Evolutionary conservation across 768 basidiomycete genomes (phyloP), one percentile per base, ranked within the genome.

Genomic region (Tylopilus vinaceipallidus): DNA sequence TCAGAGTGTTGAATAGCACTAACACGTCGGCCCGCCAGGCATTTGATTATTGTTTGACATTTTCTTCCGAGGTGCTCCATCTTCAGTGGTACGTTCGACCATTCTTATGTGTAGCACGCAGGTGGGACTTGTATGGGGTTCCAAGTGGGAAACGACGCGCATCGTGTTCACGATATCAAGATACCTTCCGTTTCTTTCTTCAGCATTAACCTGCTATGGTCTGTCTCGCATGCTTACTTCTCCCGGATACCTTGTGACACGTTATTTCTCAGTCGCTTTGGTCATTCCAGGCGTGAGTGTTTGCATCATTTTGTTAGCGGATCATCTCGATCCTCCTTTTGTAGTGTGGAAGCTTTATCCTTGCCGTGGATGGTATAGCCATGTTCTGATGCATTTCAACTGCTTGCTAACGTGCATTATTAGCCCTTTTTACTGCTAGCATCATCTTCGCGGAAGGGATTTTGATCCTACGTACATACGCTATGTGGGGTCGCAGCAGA

Each of bases 391-490:
- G 0, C 17, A 32, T 33, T 13, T 17, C 20, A 32, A 6, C 1
- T 22, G 3, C 24, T 37, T 17, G 6, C 23, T 56, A 32, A 64
- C 23, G 17, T 20, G n/a, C n/a, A 14, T 11, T 19, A n/a, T 33
- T 34, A 64, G 59, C 26, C 16, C 20, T 54, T 3, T 65, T 52
- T 41, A 52, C 2, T 22, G 41, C 42, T 12, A 54, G 61, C n/a
- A 29, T 60, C 17, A 17, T 65, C 14, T 45, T 49, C 13, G 39
- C 58, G 0, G 55, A 56, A 46, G 58, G 40, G 6, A 50, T 65
- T 19, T 53, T 64, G 40, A 65, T 65, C 20, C 41, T 65, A 2
- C 64, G 62, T 27, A 65, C 63, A 17, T 65, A 60, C 17, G 61
- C 62, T 23, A 37, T 64, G 42, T 64, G 62, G 58, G 52, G 50